Evolutionary conservation across 768 basidiomycete genomes (phyloP), one percentile per base, ranked within the genome.

Genomic region (Naganishia vaughanmartiniae): DNA sequence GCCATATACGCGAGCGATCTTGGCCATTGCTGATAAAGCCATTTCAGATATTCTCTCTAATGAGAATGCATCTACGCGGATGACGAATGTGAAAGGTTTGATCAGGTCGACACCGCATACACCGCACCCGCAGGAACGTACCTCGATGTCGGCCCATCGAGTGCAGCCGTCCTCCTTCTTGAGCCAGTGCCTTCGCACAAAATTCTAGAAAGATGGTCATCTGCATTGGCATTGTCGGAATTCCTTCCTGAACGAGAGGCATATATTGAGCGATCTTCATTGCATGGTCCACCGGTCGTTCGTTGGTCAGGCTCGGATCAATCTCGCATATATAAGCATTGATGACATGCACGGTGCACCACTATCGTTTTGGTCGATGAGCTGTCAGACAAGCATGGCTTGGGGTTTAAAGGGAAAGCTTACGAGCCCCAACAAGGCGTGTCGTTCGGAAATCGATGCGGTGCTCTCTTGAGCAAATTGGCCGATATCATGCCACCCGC

Each of bases 261-360:
- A 63, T 6, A 24, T 63, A 63, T 15, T 63, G 60, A n/a, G 42
- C 33, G 4, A 63, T 63, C 24, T 45, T 63, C 24, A 42, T 63
- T 14, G 60, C 60, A 36, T 63, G 60, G 19, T 63, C 60, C 19
- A 63, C 60, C 15, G 60, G 60, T 63, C 60, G 60, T n/a, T 63
- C 39, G 42, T 24, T 26, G 36, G 57, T 58, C 3, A 63, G 33
- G 5, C 26, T 45, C 6, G 60, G 60, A 7, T 63, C 60, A 26
- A 63, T 63, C 19, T 63, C 60, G 60, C 60, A 63, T n/a, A 63
- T 63, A 26, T 63, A 63, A 30, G 60, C 39, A 15, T 63, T 63
- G 42, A 45, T 63, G n/a, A 63, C 24, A 26, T 63, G 60, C 0
- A 63, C 17, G n/a, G 60, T 21, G 39, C 39, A 63, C 60, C 60